These are phyloP conservation scores for Cadophora sp. DNA, from an alignment of 2,329 filamentous ascomycete species.

Conservation along the genomic window DNA sequence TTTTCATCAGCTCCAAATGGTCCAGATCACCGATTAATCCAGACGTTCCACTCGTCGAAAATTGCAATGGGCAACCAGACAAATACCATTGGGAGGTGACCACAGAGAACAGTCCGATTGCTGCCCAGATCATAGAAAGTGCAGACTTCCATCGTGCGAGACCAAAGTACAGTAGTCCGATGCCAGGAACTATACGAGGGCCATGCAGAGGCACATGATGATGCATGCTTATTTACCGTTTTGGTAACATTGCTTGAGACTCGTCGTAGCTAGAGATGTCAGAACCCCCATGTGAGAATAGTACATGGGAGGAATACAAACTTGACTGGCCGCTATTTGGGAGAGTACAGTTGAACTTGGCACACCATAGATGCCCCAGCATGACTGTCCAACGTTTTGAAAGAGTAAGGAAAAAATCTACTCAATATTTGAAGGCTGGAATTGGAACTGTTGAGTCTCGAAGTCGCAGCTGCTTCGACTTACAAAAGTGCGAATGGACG, in stretches of 20 bases:
- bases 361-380: slow-evolving; percentile 60
- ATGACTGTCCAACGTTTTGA: slow-evolving; percentile 25
- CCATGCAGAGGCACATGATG: slow-evolving; percentile 87
- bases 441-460: background rate
- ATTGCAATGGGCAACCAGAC: slow-evolving; percentile 96
- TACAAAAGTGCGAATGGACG: background rate
- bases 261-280: slow-evolving; percentile 64
- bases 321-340: slow-evolving; percentile 45
- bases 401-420: background rate
- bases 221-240: slow-evolving; percentile 94
- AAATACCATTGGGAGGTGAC: slow-evolving; percentile 99
- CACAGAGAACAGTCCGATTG: slow-evolving; percentile 90
- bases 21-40: slow-evolving; percentile 90
- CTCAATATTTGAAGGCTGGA: background rate
- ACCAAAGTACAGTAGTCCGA: slow-evolving; percentile 97
- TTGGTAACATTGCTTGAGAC: slow-evolving; percentile 94
- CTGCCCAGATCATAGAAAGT: slow-evolving; percentile 94
- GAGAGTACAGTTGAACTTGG: slow-evolving; percentile 70
- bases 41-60: slow-evolving; percentile 80
- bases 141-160: slow-evolving; percentile 95
- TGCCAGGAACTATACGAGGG: slow-evolving; percentile 95
- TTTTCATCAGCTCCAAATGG: slow-evolving; percentile 87
- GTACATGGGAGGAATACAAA: slow-evolving; percentile 28
- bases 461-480: background rate
- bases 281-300: background rate